Percentiles rank a stretch among this genome's conserved stretches.
Evolutionary conservation across 1,284 basidiomycete genomes (phyloP).

Genomic region (Ustilago hordei): DNA sequence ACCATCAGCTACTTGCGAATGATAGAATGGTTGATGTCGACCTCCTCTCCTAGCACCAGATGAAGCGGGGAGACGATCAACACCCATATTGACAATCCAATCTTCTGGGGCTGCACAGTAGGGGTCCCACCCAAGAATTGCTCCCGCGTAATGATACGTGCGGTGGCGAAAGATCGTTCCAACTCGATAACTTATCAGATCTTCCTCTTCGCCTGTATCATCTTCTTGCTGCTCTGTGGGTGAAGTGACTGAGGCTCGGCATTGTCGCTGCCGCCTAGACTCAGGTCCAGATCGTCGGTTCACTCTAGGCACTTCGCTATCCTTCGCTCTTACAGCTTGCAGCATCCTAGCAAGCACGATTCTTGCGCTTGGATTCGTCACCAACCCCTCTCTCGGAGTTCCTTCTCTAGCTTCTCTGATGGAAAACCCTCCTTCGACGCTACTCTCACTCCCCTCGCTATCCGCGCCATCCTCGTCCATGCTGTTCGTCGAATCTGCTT

Average conservation of each 20-base stretch:
- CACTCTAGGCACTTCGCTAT: conserved; percentile 18
- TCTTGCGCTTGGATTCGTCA: conserved; percentile 16
- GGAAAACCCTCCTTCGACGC: conserved; percentile 26
- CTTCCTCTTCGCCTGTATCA: conserved; percentile 9
- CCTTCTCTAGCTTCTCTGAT: conserved; percentile 4
- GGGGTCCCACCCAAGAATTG: conserved; percentile 48
- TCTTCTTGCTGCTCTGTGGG: neutral
- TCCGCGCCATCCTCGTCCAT: conserved; percentile 7
- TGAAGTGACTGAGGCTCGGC: too few species aligned
- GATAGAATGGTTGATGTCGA: conserved; percentile 47
- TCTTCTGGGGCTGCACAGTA: conserved; percentile 46
- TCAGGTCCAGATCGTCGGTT: conserved; percentile 15
- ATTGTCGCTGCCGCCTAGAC: conserved; percentile 1
- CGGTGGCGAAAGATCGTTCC: conserved; percentile 57
- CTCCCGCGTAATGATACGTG: conserved; percentile 49
- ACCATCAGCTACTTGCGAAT: conserved; percentile 33
- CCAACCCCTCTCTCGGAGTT: neutral
- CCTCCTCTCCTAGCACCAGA: conserved; percentile 14
- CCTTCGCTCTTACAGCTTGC: conserved; percentile 24
- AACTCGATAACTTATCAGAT: conserved; percentile 27
- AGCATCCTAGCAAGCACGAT: conserved; percentile 29
- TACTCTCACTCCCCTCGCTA: conserved; percentile 37
- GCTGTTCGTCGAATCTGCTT: neutral
- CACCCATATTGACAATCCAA: conserved; percentile 58
- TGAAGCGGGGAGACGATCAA: conserved; percentile 42